Evolutionary conservation across 768 basidiomycete species (phyloP).

Genomic region (Macrolepiota albuminosa): DNA sequence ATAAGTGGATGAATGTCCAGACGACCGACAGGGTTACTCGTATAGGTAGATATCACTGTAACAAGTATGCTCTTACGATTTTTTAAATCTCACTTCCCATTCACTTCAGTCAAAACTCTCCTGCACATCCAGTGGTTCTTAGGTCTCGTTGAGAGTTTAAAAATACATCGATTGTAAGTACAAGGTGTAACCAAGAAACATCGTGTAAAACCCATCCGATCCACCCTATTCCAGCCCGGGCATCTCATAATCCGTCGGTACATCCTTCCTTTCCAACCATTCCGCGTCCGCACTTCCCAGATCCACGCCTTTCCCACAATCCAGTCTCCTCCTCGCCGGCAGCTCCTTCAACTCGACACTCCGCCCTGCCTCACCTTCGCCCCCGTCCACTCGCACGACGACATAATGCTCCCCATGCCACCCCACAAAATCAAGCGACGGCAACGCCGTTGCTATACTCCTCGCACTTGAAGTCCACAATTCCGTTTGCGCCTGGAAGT

Average conservation of each 20-base stretch:
- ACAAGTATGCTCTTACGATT: background rate
- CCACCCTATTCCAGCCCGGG: conserved; percentile 35
- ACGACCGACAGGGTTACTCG: background rate
- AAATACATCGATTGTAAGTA: background rate
- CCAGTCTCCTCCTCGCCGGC: conserved; percentile 49
- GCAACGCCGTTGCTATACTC: conserved; percentile 43
- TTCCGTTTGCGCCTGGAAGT: conserved; percentile 53
- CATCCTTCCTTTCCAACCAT: conserved; percentile 69
- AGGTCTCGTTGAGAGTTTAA: background rate
- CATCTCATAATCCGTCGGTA: conserved; percentile 73
- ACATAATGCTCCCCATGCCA: conserved; percentile 73
- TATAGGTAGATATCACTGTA: no score
- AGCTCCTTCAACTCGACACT: conserved; percentile 54
- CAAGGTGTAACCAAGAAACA: background rate
- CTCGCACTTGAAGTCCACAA: conserved; percentile 48
- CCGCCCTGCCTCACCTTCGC: conserved; percentile 6
- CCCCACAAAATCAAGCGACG: conserved; percentile 60
- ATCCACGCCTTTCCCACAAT: conserved; percentile 65
- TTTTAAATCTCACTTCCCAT: background rate
- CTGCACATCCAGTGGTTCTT: no score
- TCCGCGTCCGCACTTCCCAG: conserved; percentile 56
- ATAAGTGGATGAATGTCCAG: background rate
- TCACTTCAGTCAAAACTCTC: background rate
- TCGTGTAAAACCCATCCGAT: background rate
- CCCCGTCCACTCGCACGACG: conserved; percentile 37